Conservation (phyloP, 2,329 filamentous ascomycete genomes). For the Xylariaceae sp. region DNA sequence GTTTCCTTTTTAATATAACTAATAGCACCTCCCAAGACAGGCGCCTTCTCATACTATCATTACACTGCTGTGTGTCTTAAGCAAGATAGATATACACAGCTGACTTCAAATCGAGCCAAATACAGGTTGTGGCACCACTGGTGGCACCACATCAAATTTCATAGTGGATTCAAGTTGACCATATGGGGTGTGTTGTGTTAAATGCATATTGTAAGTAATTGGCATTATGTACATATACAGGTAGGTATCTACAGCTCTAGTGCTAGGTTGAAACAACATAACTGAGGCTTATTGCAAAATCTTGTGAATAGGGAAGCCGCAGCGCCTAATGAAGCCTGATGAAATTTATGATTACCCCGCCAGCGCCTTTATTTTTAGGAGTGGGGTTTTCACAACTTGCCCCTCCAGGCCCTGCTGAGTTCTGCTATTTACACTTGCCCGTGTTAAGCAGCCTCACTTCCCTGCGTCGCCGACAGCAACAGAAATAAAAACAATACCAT, state of each 20-base stretch:
- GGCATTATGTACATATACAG: neutral
- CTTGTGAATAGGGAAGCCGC: neutral
- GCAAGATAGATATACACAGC: too few relatives aligned
- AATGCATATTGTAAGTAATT: too few relatives aligned
- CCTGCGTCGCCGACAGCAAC: constrained; percentile 6
- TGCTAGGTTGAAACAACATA: neutral
- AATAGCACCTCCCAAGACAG: too few relatives aligned
- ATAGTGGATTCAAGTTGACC: too few relatives aligned
- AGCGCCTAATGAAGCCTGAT: constrained; percentile 24
- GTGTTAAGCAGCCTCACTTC: constrained; percentile 21
- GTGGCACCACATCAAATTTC: too few relatives aligned
- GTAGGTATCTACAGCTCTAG: neutral
- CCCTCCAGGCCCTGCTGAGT: constrained; percentile 9
- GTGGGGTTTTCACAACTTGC: constrained; percentile 3
- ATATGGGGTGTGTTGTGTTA: too few relatives aligned
- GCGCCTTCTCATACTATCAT: too few relatives aligned
- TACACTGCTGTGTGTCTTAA: too few relatives aligned
- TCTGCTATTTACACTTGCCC: constrained; percentile 5
- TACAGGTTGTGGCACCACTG: too few relatives aligned
- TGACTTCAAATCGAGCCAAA: too few relatives aligned
- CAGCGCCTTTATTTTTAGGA: constrained; percentile 10
- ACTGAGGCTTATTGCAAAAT: too few relatives aligned
- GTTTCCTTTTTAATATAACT: too few relatives aligned
- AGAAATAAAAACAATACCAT: neutral
- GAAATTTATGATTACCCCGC: constrained; percentile 26